Evolutionary conservation across 345 rosid species (phyloP).

Genomic region (Cardamine resedifolia): DNA sequence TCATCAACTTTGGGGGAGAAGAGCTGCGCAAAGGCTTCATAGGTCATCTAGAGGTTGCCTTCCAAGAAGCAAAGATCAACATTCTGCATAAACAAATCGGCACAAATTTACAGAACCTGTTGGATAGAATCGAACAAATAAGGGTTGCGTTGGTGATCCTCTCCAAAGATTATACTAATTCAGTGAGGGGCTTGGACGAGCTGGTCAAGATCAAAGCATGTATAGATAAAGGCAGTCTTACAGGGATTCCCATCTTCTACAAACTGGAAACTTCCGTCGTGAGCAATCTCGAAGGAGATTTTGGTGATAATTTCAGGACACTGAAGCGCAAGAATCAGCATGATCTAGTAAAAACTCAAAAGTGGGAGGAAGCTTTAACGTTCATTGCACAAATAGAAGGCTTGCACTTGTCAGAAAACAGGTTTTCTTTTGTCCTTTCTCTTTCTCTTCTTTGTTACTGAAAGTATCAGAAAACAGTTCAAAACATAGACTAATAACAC

Average conservation of each 20-base stretch:
- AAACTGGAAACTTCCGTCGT: not conserved
- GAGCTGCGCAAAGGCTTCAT: no score
- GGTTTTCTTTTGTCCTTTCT: not conserved
- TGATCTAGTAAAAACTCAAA: not conserved
- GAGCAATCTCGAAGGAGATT: not conserved
- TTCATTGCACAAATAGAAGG: not conserved
- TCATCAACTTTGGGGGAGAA: no score
- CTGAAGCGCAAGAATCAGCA: not conserved
- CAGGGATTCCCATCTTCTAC: slow-evolving; percentile 13
- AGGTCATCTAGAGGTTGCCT: no score
- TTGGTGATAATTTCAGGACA: not conserved
- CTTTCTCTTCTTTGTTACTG: not conserved
- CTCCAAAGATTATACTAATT: no score
- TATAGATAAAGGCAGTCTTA: not conserved
- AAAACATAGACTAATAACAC: no score
- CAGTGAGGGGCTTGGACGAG: slow-evolving; percentile 13
- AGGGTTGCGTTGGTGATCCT: no score
- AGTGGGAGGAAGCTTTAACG: slow-evolving; percentile 21
- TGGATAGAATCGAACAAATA: no score
- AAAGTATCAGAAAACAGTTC: not conserved
- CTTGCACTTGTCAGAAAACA: not conserved
- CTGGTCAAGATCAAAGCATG: slow-evolving; percentile 7
- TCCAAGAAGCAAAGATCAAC: no score
- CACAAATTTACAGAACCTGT: no score
- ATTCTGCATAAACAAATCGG: no score